These are phyloP conservation scores for Xylaria sp. DNA, from an alignment of 2,329 filamentous ascomycete species.

Conservation along the genomic window DNA sequence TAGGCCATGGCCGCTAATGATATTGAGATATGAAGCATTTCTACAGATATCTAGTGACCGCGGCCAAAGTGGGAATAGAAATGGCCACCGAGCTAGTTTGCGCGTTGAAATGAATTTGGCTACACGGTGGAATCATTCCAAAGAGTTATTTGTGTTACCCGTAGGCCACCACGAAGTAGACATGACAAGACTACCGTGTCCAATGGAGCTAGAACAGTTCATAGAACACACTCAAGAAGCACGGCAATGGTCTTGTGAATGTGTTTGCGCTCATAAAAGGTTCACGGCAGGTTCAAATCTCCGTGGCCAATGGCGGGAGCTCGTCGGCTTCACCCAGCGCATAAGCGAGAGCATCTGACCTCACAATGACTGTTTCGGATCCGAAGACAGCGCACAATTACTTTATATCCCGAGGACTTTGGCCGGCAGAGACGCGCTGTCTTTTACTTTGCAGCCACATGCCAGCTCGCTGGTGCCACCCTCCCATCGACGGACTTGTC, in stretches of 20 bases:
- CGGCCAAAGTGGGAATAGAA: neutral
- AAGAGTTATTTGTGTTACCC: neutral
- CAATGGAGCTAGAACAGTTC: neutral
- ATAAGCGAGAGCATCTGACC: constrained; percentile 22
- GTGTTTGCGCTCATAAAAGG: neutral
- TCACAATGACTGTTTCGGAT: constrained; percentile 20
- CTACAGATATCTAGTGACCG: neutral
- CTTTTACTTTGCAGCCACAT: constrained; percentile 9
- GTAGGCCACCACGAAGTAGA: neutral
- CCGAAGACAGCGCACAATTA: constrained; percentile 8
- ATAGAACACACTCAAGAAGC: neutral
- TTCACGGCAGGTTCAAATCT: constrained; percentile 7
- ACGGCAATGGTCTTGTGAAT: neutral
- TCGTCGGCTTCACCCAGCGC: constrained; percentile 3
- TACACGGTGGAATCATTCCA: neutral
- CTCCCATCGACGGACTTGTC: constrained; percentile 15
- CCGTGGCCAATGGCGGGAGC: constrained; percentile 19
- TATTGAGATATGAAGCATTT: neutral
- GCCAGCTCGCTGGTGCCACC: constrained; percentile 20
- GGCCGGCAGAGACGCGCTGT: constrained; percentile 6
- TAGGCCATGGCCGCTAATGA: neutral
- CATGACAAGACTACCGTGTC: neutral
- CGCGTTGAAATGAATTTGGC: neutral
- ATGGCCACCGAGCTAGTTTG: neutral
- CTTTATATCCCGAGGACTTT: constrained; percentile 11